These are phyloP conservation scores for Neurospora discreta DNA, from an alignment of 495 filamentous ascomycete genomes.

Conservation along the genomic window DNA sequence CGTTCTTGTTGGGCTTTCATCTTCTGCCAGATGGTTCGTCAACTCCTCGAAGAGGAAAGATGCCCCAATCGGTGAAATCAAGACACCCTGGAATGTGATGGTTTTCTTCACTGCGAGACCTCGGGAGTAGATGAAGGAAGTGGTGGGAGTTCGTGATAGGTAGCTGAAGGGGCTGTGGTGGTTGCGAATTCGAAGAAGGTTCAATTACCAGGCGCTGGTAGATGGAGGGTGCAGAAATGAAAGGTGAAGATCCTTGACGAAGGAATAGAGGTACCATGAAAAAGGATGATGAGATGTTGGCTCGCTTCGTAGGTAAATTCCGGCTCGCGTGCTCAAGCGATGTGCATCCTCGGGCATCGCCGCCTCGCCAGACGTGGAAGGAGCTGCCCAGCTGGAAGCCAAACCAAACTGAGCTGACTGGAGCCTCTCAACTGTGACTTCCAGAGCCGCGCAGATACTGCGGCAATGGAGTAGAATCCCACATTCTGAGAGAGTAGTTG, in stretches of 20 bases:
- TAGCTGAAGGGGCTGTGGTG: neutral
- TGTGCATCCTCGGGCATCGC: neutral
- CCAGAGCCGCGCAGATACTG: neutral
- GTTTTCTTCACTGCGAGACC: slow-evolving; percentile 10
- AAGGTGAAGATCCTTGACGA: too few relatives aligned
- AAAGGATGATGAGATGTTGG: neutral
- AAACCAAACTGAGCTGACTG: neutral
- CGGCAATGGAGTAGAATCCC: neutral
- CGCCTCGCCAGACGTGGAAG: neutral
- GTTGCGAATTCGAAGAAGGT: neutral
- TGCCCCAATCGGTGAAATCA: neutral
- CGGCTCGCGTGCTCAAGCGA: neutral
- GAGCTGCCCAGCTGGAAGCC: neutral
- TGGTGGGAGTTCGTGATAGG: neutral
- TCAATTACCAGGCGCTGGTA: neutral
- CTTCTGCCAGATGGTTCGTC: slow-evolving; percentile 4
- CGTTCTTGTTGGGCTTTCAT: slow-evolving; percentile 29
- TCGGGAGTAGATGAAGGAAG: neutral
- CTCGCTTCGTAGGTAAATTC: neutral
- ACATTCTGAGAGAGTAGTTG: neutral
- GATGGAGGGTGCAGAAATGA: neutral
- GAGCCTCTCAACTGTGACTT: neutral
- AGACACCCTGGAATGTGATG: neutral
- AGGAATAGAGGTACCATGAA: too few relatives aligned
- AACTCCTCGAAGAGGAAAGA: neutral